A percentile compares a stretch with the other conserved stretches of the same genome.
phyloP scores from a whole-genome alignment of 2,329 filamentous ascomycete genomes.

The Tricladium varicosporioides region DNA sequence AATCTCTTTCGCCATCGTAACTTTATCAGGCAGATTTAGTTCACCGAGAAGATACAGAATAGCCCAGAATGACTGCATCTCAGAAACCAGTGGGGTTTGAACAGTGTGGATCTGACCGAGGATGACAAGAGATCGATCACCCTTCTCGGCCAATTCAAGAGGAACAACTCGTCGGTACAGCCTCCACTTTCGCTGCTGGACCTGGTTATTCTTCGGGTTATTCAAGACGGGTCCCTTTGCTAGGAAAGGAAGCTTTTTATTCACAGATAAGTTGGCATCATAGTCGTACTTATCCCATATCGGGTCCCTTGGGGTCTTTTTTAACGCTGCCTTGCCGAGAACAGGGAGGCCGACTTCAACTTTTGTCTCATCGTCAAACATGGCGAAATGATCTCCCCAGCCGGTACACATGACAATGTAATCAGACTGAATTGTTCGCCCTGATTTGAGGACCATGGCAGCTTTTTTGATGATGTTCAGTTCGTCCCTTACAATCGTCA shows the following conservation, averaged over 20 bases:
- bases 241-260: slow-evolving; percentile 28
- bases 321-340: too few species aligned
- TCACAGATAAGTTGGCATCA: slow-evolving; percentile 24
- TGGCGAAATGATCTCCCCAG: slow-evolving; percentile 28
- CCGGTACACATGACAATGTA: slow-evolving; percentile 32
- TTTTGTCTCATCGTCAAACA: slow-evolving; percentile 28
- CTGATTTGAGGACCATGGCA: slow-evolving; percentile 20
- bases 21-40: slow-evolving; percentile 30
- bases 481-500: slow-evolving; percentile 4
- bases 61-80: slow-evolving; percentile 35
- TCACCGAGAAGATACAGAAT: slow-evolving; percentile 33
- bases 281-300: slow-evolving; percentile 27
- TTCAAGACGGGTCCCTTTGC: slow-evolving; percentile 16
- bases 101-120: slow-evolving; percentile 34
- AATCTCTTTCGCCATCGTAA: slow-evolving; percentile 32
- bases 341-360: slow-evolving; percentile 26
- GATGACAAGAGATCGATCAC: slow-evolving; percentile 34
- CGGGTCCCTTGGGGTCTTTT: slow-evolving; percentile 8
- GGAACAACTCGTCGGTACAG: slow-evolving; percentile 29
- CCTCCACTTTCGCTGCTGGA: slow-evolving; percentile 28
- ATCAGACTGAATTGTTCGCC: slow-evolving; percentile 20
- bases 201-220: slow-evolving; percentile 17
- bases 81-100: slow-evolving; percentile 32
- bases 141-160: slow-evolving; percentile 23
- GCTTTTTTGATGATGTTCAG: slow-evolving; percentile 16